phyloP scores from a whole-genome alignment of 148 eudicot genomes.

The Diospyros kaki region DNA sequence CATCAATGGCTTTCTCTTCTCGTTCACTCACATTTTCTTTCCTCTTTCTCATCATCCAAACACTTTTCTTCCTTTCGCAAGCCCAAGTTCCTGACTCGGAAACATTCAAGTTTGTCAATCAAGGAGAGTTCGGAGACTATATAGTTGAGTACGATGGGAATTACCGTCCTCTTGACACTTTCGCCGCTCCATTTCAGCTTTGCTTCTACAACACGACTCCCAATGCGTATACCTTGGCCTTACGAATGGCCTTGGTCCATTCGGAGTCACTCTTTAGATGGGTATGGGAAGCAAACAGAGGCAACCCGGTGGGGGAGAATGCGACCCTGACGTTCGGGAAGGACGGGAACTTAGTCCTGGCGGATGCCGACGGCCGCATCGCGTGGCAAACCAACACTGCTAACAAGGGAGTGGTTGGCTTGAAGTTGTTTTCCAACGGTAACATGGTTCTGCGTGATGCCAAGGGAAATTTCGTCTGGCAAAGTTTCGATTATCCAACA shows the following conservation, averaged over 20 bases:
- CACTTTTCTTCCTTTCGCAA: slow-evolving; percentile 13
- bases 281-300: slow-evolving; percentile 43
- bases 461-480: slow-evolving; percentile 25
- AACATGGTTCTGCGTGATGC: slow-evolving; percentile 32
- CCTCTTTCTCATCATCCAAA: slow-evolving; percentile 16
- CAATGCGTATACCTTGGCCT: slow-evolving; percentile 20
- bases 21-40: neutral
- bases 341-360: slow-evolving; percentile 31
- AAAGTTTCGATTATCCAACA: slow-evolving; percentile 28
- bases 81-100: slow-evolving; percentile 23
- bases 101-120: slow-evolving; percentile 37
- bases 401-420: slow-evolving; percentile 31
- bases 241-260: slow-evolving; percentile 23
- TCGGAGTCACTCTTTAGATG: slow-evolving; percentile 25
- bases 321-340: slow-evolving; percentile 27
- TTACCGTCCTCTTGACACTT: neutral
- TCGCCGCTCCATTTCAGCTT: slow-evolving; percentile 27
- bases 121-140: no score
- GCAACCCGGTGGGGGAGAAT: slow-evolving; percentile 27
- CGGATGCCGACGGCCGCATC: slow-evolving; percentile 21
- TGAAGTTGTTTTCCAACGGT: slow-evolving; percentile 28
- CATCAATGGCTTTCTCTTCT: neutral
- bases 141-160: no score
- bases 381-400: slow-evolving; percentile 34
- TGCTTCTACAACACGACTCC: slow-evolving; percentile 39